Percentiles rank a stretch among this genome's conserved stretches.
phyloP scores from a whole-genome alignment of 2,329 filamentous ascomycete species.

The Thermochaetoides dissita region DNA sequence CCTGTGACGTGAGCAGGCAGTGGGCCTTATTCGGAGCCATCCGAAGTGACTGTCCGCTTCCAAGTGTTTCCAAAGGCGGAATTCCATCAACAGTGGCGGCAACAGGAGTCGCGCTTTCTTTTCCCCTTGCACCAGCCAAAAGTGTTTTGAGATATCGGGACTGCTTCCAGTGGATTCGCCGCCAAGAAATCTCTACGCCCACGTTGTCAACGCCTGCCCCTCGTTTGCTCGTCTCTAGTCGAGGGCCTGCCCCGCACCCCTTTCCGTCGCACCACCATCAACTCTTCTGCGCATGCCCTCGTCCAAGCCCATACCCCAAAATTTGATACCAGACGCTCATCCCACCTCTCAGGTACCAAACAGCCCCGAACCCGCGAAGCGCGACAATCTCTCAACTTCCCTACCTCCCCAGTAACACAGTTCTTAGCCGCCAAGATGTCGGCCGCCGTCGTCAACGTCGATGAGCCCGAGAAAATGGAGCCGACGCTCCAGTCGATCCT shows the following conservation, averaged over 20 bases:
- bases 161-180: too few species aligned
- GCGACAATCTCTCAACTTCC: not conserved
- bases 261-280: too few species aligned
- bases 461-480: conserved; percentile 58
- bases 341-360: too few species aligned
- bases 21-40: not conserved
- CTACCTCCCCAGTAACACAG: not conserved
- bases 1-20: conserved; percentile 11
- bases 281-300: too few species aligned
- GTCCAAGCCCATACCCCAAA: too few species aligned
- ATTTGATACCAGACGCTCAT: too few species aligned
- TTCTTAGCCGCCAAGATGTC: conserved; percentile 21
- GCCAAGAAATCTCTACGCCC: too few species aligned
- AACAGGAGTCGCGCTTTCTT: not conserved
- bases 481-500: conserved; percentile 88
- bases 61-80: conserved; percentile 13
- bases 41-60: conserved; percentile 14
- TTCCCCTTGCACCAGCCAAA: not conserved
- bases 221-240: too few species aligned
- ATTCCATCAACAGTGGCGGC: not conserved
- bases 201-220: too few species aligned
- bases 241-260: too few species aligned
- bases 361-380: not conserved
- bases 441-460: conserved; percentile 34
- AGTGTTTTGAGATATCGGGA: too few species aligned